phyloP scores from a whole-genome alignment of 2,329 filamentous ascomycete species.

The Trichophyton equinum region DNA sequence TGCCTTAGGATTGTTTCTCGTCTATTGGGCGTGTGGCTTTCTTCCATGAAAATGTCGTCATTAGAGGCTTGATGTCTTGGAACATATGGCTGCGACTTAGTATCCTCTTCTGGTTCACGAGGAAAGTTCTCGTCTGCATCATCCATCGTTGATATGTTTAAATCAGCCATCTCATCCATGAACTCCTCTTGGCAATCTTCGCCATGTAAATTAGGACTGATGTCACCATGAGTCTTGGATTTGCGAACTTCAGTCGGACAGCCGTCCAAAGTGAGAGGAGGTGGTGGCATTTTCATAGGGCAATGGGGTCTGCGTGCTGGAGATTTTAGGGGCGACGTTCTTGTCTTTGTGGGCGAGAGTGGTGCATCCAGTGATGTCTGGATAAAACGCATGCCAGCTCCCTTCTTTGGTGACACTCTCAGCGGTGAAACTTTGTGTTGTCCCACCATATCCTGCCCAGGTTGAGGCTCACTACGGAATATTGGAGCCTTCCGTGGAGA shows the following conservation, averaged over 20 bases:
- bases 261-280: neutral
- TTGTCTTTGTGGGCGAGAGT: constrained; percentile 25
- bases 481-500: constrained; percentile 28
- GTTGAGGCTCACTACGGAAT: constrained; percentile 15
- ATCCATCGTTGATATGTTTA: neutral
- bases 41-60: neutral
- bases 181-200: neutral
- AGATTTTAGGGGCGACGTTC: constrained; percentile 30
- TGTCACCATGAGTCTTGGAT: neutral
- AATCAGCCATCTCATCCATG: neutral
- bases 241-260: neutral
- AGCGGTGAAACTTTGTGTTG: constrained; percentile 24
- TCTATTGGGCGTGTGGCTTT: neutral
- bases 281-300: constrained; percentile 24
- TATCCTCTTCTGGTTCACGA: constrained; percentile 9
- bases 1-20: constrained; percentile 9
- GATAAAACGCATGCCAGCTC: constrained; percentile 25
- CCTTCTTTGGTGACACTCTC: constrained; percentile 34
- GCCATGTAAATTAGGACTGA: neutral
- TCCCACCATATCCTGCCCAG: neutral
- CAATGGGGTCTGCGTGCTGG: constrained; percentile 33
- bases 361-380: constrained; percentile 24
- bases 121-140: neutral
- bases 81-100: constrained; percentile 11
- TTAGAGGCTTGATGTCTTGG: neutral